Conservation (phyloP, 768 basidiomycete genomes). For the Dentipellis sp. region DNA sequence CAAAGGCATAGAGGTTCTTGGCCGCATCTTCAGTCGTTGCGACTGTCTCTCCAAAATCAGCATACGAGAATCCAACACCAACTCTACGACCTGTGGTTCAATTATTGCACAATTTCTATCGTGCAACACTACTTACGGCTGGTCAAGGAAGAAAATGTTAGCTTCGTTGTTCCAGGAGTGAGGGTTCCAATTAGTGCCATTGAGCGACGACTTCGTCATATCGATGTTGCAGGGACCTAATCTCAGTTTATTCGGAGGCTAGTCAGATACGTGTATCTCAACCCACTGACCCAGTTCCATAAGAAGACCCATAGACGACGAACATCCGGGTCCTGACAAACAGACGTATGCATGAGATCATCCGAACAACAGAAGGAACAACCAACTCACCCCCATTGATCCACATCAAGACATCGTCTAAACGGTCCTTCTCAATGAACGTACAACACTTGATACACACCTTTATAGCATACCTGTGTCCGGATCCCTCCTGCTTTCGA, state of each 20-base stretch:
- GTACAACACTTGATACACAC: background rate
- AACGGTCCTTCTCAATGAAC: background rate
- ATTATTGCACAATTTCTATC: background rate
- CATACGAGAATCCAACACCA: constrained; percentile 65
- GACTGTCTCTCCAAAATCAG: constrained; percentile 58
- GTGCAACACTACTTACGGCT: constrained; percentile 21
- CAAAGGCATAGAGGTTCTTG: constrained; percentile 64
- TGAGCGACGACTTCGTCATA: constrained; percentile 41
- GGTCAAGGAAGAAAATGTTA: constrained; percentile 68
- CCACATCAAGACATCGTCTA: constrained; percentile 65
- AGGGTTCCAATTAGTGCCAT: constrained; percentile 56
- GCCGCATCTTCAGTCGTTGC: constrained; percentile 78
- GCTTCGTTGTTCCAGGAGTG: constrained; percentile 58
- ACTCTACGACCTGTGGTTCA: constrained; percentile 28
- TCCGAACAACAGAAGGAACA: background rate
- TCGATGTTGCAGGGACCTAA: constrained; percentile 54
- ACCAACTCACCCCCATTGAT: constrained; percentile 25
- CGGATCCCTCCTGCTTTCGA: constrained; percentile 42
- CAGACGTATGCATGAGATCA: background rate
- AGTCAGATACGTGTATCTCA: background rate
- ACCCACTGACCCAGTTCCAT: constrained; percentile 40
- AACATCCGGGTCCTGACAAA: constrained; percentile 46
- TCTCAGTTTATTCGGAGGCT: too few relatives aligned
- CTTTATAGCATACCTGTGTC: constrained; percentile 22
- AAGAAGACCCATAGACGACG: constrained; percentile 44